phyloP scores from a whole-genome alignment of 2,329 filamentous ascomycete genomes.

The Colletotrichum orchidophilum region DNA sequence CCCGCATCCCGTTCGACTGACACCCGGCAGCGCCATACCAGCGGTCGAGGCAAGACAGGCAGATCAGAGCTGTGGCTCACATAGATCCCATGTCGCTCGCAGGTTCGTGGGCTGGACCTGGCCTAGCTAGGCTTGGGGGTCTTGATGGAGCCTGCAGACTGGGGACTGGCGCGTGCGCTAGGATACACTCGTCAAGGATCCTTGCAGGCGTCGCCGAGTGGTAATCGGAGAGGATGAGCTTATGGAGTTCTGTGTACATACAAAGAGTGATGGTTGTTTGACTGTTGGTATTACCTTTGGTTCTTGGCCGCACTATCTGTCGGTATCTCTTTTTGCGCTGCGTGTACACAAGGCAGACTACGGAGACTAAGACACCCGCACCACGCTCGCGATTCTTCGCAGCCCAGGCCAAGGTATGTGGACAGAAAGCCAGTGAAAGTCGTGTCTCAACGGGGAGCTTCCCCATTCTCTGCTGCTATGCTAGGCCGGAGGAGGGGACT shows the following conservation, averaged over 20 bases:
- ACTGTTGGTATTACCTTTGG: slow-evolving; percentile 9
- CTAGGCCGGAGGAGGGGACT: background rate
- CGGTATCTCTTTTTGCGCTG: slow-evolving; percentile 8
- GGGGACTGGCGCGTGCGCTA: slow-evolving; percentile 12
- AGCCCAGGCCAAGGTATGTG: background rate
- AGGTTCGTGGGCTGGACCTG: slow-evolving; percentile 26
- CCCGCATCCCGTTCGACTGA: slow-evolving; percentile 3
- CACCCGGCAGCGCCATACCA: background rate
- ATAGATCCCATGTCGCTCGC: background rate
- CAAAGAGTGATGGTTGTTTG: slow-evolving; percentile 12
- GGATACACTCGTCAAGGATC: slow-evolving; percentile 17
- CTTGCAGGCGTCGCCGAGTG: slow-evolving; percentile 13
- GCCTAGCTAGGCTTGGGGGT: slow-evolving; percentile 16
- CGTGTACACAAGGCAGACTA: background rate
- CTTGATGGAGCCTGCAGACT: slow-evolving; percentile 7
- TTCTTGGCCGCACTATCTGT: background rate
- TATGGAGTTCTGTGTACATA: background rate
- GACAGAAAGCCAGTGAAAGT: background rate
- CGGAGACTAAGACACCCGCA: slow-evolving; percentile 6
- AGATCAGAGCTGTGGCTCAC: background rate
- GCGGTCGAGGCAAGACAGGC: background rate
- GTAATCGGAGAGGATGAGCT: slow-evolving; percentile 3
- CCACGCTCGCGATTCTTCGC: slow-evolving; percentile 6
- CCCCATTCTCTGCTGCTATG: background rate
- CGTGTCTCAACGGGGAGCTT: background rate